Evolutionary conservation across 257 asterid genomes (phyloP), one percentile per base, ranked within the genome.

Genomic region (Henckelia pumila): DNA sequence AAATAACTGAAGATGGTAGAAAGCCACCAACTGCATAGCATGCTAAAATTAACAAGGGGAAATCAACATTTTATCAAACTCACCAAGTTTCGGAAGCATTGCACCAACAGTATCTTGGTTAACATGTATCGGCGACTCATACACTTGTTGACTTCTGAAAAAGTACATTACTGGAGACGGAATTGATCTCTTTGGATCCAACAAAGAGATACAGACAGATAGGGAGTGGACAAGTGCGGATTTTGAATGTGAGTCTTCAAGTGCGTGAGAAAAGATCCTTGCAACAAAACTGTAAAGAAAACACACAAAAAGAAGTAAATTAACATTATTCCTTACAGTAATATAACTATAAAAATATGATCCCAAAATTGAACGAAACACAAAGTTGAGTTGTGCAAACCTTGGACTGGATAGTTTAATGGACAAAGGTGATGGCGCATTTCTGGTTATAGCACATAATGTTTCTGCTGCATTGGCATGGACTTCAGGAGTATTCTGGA

Each of bases 391-490:
- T 49, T 64, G 30, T 61, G 78, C 87, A 69, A 71, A 91, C 99
- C 95, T 87, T 74, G 92, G 87, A 85, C 98, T 94, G 49, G 88
- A 89, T 52, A 94, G 78, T 85, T 89, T 94, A 70, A 96, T 73
- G 70, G 98, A 96, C 68, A 94, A 78, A 67, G 97, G 95, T 16
- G 99, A 94, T 32, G 95, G 94, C 3, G 83, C 79, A 68, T 80
- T 94, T 83, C 98, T 86, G 69, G 99, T 89, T 73, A 94, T 90
- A 55, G 98, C 82, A 74, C 96, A 94, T 56, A 94, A 85, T 62
- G 90, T 83, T 78, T 94, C 99, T 64, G 99, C 96, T 63, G 98
- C 95, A 86, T 94, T 94, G 68, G 95, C 96, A 73, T 94, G 96
- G 53, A 91, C 98, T 82, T 94, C 99, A 61, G 97, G 91, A 71